Evolutionary conservation across 495 filamentous ascomycete species (phyloP).

Genomic region (Trichoderma erinaceum): DNA sequence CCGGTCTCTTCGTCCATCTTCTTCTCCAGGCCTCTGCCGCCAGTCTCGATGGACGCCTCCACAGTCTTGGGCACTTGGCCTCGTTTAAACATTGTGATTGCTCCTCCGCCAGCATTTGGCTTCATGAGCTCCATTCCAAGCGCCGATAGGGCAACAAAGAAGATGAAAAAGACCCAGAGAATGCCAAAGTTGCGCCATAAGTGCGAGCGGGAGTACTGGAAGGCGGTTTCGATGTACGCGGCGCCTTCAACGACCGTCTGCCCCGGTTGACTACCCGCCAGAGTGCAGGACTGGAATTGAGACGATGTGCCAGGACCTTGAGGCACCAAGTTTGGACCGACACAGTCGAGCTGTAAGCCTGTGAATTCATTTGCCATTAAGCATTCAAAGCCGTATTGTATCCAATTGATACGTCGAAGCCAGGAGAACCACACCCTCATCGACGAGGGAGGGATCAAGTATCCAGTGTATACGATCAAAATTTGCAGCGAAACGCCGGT

Average conservation of each 20-base stretch:
- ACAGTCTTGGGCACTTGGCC: slow-evolving; percentile 23
- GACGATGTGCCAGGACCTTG: slow-evolving; percentile 45
- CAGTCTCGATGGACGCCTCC: slow-evolving; percentile 26
- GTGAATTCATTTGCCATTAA: slow-evolving; percentile 65
- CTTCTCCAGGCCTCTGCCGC: slow-evolving; percentile 18
- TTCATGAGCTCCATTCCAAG: slow-evolving; percentile 60
- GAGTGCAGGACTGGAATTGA: slow-evolving; percentile 55
- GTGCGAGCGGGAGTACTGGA: slow-evolving; percentile 58
- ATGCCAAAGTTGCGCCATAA: slow-evolving; percentile 84
- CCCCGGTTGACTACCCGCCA: slow-evolving; percentile 48
- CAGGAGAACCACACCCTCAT: slow-evolving; percentile 76
- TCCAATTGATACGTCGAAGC: slow-evolving; percentile 69
- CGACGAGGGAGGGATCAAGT: slow-evolving; percentile 59
- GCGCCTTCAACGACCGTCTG: slow-evolving; percentile 49
- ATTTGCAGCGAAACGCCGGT: slow-evolving; percentile 57
- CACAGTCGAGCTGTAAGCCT: slow-evolving; percentile 41
- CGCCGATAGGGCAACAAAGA: slow-evolving; percentile 65
- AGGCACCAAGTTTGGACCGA: slow-evolving; percentile 49
- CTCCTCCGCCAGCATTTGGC: slow-evolving; percentile 63
- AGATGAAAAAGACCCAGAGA: slow-evolving; percentile 43
- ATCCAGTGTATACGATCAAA: slow-evolving; percentile 70
- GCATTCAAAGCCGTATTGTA: slow-evolving; percentile 68
- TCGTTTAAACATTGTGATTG: slow-evolving; percentile 56
- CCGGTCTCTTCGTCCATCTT: slow-evolving; percentile 23
- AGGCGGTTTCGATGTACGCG: slow-evolving; percentile 50